Evolutionary conservation across 148 eudicot genomes (phyloP), one percentile per base, ranked within the genome.

Genomic region (Rhododendron ferrugineum): DNA sequence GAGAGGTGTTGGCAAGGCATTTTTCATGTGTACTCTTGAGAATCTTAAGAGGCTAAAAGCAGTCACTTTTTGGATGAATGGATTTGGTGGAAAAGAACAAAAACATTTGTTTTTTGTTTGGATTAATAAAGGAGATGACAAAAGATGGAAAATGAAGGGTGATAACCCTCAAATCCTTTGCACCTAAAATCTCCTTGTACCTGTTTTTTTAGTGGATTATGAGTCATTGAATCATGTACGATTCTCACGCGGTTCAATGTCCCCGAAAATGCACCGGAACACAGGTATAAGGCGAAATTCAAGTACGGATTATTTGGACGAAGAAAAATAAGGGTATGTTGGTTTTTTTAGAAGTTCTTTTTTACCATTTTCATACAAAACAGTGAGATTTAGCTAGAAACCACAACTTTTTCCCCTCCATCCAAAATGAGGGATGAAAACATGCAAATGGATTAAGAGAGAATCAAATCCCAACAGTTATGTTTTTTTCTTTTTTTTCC

Each of bases 391-490:
- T 68, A 36, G 74, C 74, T 0, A 28, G 36, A 70, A 70, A 15
- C 20, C 18, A 30, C 1, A 70, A 14, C 75, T 34, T 70, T 30
- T 4, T 30, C 2, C 18, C 75, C 75, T 70, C 75, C 20, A 70
- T 70, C 37, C 20, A 70, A 30, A 30, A 70, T 2, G 42, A 73
- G 81, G 40, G 16, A 70, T n/a, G 23, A 60, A 85, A 80, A 37
- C 58, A 80, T 50, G 85, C 52, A 77, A 85, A 88, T 80, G 58
- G 40, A 88, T 79, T 49, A 78, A 46, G 74, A 82, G 68, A 84
- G 83, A 83, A 80, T 79, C 79, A 89, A 85, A 85, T 82, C 84
- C 85, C 83, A 73, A 86, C 85, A 87, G 83, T 28, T 26, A 3
- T 1, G 11, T 68, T 26, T 13, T 28, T 30, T 28, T 11, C n/a